phyloP scores from a whole-genome alignment of 208 protist species.

The Herpetomonas tarakana region DNA sequence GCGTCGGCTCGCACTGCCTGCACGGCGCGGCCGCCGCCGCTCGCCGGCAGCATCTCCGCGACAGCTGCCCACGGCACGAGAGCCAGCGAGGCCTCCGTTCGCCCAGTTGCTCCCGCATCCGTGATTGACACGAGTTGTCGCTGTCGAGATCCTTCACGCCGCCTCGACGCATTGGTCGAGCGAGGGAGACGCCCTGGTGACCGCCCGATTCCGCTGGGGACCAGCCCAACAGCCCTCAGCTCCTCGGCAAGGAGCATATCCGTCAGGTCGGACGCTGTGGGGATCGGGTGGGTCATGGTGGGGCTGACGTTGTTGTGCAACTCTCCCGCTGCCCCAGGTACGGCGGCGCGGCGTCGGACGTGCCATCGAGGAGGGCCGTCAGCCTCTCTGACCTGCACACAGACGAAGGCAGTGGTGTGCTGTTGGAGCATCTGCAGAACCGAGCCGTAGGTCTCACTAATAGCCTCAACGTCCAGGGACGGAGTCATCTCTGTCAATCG shows the following conservation, averaged over 20 bases:
- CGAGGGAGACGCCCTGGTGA: no score
- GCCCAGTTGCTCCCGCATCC: no score
- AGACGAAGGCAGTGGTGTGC: constrained; percentile 45
- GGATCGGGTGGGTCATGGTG: neutral
- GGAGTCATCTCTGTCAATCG: constrained; percentile 55
- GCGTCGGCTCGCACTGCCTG: neutral
- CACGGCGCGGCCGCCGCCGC: neutral
- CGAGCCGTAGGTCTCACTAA: constrained; percentile 51
- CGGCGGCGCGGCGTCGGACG: neutral
- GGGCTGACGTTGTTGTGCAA: neutral
- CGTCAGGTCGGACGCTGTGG: neutral
- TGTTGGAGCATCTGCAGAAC: constrained; percentile 46
- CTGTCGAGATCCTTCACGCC: no score
- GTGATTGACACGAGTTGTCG: no score
- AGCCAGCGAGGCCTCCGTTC: no score
- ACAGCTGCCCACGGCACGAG: no score
- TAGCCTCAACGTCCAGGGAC: constrained; percentile 45
- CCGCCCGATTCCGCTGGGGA: no score
- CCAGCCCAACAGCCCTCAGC: neutral
- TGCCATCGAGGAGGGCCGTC: neutral
- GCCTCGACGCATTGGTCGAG: no score
- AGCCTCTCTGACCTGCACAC: constrained; percentile 9
- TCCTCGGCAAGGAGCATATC: constrained; percentile 16
- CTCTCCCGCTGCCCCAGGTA: neutral
- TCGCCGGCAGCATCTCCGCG: constrained; percentile 1